Percentiles rank a stretch among this genome's conserved stretches.
These are phyloP conservation scores for Tausonia pullulans DNA, from an alignment of 1,284 basidiomycete genomes.

Conservation along the genomic window DNA sequence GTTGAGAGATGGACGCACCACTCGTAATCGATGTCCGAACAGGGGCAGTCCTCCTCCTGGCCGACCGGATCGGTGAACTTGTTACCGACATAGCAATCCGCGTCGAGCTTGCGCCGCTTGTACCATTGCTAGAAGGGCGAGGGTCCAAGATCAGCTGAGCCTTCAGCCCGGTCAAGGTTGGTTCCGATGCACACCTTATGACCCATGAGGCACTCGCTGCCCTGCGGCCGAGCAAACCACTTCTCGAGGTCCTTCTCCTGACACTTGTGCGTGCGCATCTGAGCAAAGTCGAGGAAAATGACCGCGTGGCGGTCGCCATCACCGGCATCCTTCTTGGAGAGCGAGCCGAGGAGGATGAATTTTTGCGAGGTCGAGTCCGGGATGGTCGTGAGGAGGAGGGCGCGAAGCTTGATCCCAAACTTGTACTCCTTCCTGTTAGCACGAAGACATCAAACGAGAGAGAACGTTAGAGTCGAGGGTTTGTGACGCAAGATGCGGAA, in stretches of 20 bases:
- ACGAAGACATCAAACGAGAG: not conserved
- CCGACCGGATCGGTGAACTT: conserved; percentile 78
- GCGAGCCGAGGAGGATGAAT: conserved; percentile 70
- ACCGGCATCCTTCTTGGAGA: conserved; percentile 50
- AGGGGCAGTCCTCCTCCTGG: conserved; percentile 72
- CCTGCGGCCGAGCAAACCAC: conserved; percentile 69
- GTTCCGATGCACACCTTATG: conserved; percentile 52
- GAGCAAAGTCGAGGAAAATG: conserved; percentile 74
- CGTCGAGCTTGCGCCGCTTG: conserved; percentile 66
- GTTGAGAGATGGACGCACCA: conserved; percentile 47
- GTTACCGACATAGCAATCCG: conserved; percentile 82
- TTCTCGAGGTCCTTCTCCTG: conserved; percentile 63
- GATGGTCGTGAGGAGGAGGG: conserved; percentile 65
- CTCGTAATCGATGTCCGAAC: conserved; percentile 81
- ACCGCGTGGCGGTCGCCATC: conserved; percentile 55
- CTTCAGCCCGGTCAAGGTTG: not conserved
- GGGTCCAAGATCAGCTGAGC: not conserved
- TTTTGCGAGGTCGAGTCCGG: conserved; percentile 90
- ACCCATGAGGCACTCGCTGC: conserved; percentile 83
- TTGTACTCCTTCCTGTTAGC: conserved; percentile 54
- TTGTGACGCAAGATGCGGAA: not conserved
- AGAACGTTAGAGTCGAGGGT: not conserved
- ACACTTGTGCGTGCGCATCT: conserved; percentile 60
- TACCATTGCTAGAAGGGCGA: conserved; percentile 73
- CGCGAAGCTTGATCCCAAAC: conserved; percentile 61